A percentile compares a stretch with the other conserved stretches of the same genome.
These are phyloP conservation scores for Rhododendron kiyosumense DNA, from an alignment of 148 eudicot genomes.

Conservation along the genomic window DNA sequence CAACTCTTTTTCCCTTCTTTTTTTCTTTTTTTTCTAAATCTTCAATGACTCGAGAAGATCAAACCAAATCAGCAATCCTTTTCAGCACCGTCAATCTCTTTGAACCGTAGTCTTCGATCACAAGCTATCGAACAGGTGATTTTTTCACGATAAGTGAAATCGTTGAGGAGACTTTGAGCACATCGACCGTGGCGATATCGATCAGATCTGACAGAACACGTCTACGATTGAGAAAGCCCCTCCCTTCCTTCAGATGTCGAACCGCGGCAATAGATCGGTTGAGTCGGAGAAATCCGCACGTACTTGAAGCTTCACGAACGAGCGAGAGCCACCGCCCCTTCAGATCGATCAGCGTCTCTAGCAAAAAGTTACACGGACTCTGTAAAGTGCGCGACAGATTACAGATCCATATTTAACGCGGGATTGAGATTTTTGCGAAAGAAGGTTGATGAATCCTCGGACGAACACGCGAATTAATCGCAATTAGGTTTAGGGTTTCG, in stretches of 20 bases:
- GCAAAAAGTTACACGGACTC: not conserved
- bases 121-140: not conserved
- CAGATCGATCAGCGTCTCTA: not conserved
- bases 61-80: conserved; percentile 21
- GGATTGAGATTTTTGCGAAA: not conserved
- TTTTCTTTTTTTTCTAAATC: conserved; percentile 16
- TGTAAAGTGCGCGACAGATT: not conserved
- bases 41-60: conserved; percentile 20
- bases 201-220: not conserved
- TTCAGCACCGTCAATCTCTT: not conserved
- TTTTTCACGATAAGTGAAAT: not conserved
- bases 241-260: conserved; percentile 4
- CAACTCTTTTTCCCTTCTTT: not conserved
- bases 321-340: conserved; percentile 3
- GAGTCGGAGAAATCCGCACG: not conserved
- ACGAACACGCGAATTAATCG: not conserved
- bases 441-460: not conserved
- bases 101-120: not conserved
- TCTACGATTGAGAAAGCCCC: not conserved
- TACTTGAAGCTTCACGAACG: conserved; percentile 3
- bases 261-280: too few relatives aligned
- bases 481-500: not conserved
- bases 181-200: not conserved
- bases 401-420: not conserved
- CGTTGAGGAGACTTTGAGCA: not conserved